Evolutionary conservation across 768 basidiomycete species (phyloP).

Genomic region (Tricholoma matsutake): DNA sequence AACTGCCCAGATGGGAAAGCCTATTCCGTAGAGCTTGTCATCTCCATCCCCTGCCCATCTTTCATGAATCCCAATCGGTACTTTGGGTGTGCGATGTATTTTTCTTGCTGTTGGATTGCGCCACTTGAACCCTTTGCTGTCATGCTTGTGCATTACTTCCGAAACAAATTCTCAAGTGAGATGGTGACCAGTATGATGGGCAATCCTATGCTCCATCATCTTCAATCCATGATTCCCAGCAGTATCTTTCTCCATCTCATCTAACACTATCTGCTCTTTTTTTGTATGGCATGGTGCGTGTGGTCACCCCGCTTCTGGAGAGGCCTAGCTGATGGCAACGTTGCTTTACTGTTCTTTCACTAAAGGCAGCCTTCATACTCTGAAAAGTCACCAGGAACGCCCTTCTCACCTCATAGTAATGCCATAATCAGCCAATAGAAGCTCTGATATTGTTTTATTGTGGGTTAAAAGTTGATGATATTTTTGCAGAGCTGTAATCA

Average conservation of each 20-base stretch:
- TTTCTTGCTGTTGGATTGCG: conserved; percentile 4
- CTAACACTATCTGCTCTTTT: conserved; percentile 13
- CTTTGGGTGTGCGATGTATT: background rate
- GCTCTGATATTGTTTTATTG: conserved; percentile 16
- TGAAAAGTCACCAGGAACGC: background rate
- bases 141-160: conserved; percentile 8
- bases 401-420: conserved; percentile 14
- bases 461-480: conserved; percentile 19
- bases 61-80: conserved; percentile 1
- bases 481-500: conserved; percentile 13
- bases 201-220: conserved; percentile 18
- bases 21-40: conserved; percentile 36
- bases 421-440: conserved; percentile 14
- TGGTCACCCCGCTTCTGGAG: background rate
- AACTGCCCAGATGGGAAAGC: conserved; percentile 36
- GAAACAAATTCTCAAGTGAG: background rate
- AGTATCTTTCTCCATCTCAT: conserved; percentile 21
- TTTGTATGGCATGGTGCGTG: background rate
- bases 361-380: background rate
- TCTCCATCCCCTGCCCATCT: conserved; percentile 39
- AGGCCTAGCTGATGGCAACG: background rate
- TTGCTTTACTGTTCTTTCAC: background rate
- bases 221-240: conserved; percentile 13
- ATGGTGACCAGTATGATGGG: background rate
- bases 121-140: background rate